These are phyloP conservation scores for Coleophoma crateriformis DNA, from an alignment of 2,329 filamentous ascomycete genomes.

Conservation along the genomic window DNA sequence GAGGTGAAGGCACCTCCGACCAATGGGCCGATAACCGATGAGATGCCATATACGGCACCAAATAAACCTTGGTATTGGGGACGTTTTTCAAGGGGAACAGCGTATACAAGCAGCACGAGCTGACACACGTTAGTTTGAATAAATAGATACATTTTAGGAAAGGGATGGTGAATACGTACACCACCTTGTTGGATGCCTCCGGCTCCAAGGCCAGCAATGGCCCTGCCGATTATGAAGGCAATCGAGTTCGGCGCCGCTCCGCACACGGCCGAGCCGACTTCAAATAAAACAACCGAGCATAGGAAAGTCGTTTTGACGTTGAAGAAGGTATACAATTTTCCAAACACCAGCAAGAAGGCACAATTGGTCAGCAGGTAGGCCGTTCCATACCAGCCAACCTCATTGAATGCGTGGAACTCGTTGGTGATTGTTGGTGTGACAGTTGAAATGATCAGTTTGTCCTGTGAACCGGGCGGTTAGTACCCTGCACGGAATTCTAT, in stretches of 20 bases:
- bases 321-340: conserved; percentile 18
- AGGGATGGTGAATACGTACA: conserved; percentile 2
- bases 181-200: conserved; percentile 32
- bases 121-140: conserved; percentile 4
- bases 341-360: conserved; percentile 12
- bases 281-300: conserved; percentile 39
- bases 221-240: conserved; percentile 39
- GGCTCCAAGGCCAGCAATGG: conserved; percentile 42
- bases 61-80: conserved; percentile 16
- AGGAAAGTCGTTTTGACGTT: conserved; percentile 14
- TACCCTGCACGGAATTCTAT: neutral
- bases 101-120: conserved; percentile 12
- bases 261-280: conserved; percentile 40
- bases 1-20: conserved; percentile 27
- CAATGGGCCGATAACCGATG: conserved; percentile 21
- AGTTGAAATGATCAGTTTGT: conserved; percentile 26
- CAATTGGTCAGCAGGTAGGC: conserved; percentile 27
- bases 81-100: conserved; percentile 10
- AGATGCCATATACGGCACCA: conserved; percentile 15
- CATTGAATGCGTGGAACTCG: conserved; percentile 28
- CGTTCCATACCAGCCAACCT: conserved; percentile 36
- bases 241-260: conserved; percentile 36
- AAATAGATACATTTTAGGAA: neutral
- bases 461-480: conserved; percentile 10
- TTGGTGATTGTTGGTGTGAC: conserved; percentile 27